phyloP scores from a whole-genome alignment of 805 yeast genomes.

The Barnettozyma siamensis region DNA sequence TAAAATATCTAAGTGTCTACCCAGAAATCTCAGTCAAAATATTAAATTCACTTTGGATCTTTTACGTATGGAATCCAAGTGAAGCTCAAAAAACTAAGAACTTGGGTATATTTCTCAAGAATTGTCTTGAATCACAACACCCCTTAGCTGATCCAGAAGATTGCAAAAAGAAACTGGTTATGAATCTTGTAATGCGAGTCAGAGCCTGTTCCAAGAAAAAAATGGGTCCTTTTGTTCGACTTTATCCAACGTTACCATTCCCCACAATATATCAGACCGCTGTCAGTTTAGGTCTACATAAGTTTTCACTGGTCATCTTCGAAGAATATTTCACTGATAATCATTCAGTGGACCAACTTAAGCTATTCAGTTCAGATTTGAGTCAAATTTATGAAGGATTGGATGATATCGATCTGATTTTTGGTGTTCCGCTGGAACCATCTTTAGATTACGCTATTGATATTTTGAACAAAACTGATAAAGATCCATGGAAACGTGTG shows the following conservation, averaged over 20 bases:
- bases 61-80: conserved; percentile 17
- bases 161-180: conserved; percentile 9
- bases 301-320: conserved; percentile 30
- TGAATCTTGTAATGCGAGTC: conserved; percentile 24
- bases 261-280: conserved; percentile 20
- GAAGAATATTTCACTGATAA: conserved; percentile 26
- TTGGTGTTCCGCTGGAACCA: conserved; percentile 59
- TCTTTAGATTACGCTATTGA: conserved; percentile 46
- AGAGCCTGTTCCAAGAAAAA: conserved; percentile 9
- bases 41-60: conserved; percentile 26
- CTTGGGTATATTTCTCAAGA: conserved; percentile 1
- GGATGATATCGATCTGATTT: conserved; percentile 56
- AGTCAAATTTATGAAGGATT: conserved; percentile 43
- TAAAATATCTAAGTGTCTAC: conserved; percentile 8
- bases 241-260: conserved; percentile 21
- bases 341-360: not conserved
- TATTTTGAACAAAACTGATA: conserved; percentile 29
- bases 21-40: conserved; percentile 24
- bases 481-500: conserved; percentile 36
- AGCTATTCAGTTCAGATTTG: conserved; percentile 8
- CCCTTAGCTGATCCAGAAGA: not conserved
- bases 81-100: conserved; percentile 2
- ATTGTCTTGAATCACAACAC: not conserved
- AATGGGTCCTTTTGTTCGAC: conserved; percentile 11
- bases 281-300: conserved; percentile 15